Evolutionary conservation across 2,329 filamentous ascomycete genomes (phyloP), one percentile per base, ranked within the genome.

Genomic region (Nigrospora sphaerica): DNA sequence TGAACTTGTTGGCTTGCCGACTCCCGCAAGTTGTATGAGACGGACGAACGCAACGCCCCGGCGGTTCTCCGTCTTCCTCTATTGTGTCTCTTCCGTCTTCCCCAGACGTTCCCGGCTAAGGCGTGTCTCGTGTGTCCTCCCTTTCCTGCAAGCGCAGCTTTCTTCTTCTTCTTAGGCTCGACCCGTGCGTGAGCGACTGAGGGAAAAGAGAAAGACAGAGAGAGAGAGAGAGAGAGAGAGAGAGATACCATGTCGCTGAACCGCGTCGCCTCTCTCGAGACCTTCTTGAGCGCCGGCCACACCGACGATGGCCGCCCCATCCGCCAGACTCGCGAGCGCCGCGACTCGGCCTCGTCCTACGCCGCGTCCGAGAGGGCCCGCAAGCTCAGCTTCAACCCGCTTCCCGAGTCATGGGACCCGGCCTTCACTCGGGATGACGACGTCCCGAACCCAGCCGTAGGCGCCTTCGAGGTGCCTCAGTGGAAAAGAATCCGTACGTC

Each of bases 401-500:
- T 79, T 17, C 75, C 75, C 4, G 70, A 77, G 46, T 68, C 70
- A 47, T 77, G 72, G 69, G 67, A 77, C 54, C 69, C 72, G 31
- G 60, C 65, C 5, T 59, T 63, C 34, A 56, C 62, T 42, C 62
- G 64, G 14, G 56, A 66, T n/a, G 66, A 70, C 31, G 66, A 67
- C 16, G 53, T 56, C 32, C 55, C 52, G 47, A 62, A 66, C n/a
- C 68, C 72, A 42, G 67, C 73, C 6, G 66, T 78, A 11, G 70
- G 72, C 4, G 75, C 75, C 12, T 79, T 78, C 50, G 71, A 78
- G 53, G 74, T 79, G 28, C 71, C 75, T 31, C 62, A 59, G 51
- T 78, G 75, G 75, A 78, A 74, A 61, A 67, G 75, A 53, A 60
- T 75, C 45, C 62, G 75, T 78, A 62, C 59, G 74, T 68, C 14